phyloP scores from a whole-genome alignment of 805 yeast genomes.

The Kazachstania viticola region DNA sequence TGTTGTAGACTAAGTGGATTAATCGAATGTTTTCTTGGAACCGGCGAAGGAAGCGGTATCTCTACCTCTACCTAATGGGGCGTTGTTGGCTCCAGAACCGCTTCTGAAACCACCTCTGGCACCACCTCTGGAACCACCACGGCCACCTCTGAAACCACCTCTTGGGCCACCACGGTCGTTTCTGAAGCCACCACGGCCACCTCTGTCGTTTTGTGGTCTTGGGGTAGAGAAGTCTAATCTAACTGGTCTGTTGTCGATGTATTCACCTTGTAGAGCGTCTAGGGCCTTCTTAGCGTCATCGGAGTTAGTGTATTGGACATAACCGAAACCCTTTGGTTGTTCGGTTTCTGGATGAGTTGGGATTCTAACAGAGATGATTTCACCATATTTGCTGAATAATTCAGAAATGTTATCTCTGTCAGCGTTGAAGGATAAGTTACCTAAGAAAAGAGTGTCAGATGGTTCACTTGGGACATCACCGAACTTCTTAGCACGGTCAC shows the following conservation, averaged over 20 bases:
- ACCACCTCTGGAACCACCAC: slow-evolving; percentile 25
- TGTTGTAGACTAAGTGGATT: slow-evolving; percentile 21
- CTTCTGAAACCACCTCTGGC: slow-evolving; percentile 19
- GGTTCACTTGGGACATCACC: slow-evolving; percentile 91
- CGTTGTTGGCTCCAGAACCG: slow-evolving; percentile 50
- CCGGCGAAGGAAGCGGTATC: slow-evolving; percentile 64
- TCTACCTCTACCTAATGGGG: slow-evolving; percentile 36
- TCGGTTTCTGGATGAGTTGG: slow-evolving; percentile 99
- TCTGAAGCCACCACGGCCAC: slow-evolving; percentile 33
- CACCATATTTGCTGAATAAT: slow-evolving; percentile 67
- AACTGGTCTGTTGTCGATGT: slow-evolving; percentile 83
- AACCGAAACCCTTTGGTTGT: slow-evolving; percentile 98
- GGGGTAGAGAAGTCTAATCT: slow-evolving; percentile 94
- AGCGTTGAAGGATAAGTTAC: slow-evolving; percentile 88
- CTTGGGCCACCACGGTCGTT: slow-evolving; percentile 25
- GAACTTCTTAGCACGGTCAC: slow-evolving; percentile 75
- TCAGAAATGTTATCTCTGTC: slow-evolving; percentile 68
- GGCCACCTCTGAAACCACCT: slow-evolving; percentile 19
- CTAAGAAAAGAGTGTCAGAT: slow-evolving; percentile 90
- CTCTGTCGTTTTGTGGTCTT: slow-evolving; percentile 44
- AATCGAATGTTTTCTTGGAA: slow-evolving; percentile 72
- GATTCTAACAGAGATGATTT: slow-evolving; percentile 78
- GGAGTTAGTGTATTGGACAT: slow-evolving; percentile 77
- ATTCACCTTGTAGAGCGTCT: slow-evolving; percentile 78
- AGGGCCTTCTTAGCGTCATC: slow-evolving; percentile 88